These are phyloP conservation scores for Pseudogymnoascus sp. DNA, from an alignment of 2,329 filamentous ascomycete species.

Conservation along the genomic window DNA sequence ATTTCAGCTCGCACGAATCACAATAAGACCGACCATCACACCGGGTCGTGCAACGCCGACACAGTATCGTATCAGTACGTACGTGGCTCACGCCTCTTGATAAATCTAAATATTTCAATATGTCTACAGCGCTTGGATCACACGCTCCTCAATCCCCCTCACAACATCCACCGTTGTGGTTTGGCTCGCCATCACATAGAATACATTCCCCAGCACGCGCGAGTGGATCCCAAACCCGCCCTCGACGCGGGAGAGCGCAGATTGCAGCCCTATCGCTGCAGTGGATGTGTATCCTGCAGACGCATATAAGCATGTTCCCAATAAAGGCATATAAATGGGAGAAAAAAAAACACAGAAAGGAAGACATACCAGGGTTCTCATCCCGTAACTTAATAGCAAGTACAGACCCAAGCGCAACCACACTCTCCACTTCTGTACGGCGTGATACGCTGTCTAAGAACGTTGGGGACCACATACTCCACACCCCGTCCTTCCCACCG, in stretches of 20 bases:
- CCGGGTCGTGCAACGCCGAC: background rate
- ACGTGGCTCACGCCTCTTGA: background rate
- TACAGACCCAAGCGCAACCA: conserved; percentile 69
- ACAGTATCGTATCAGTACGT: background rate
- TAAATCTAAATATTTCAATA: background rate
- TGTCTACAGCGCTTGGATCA: background rate
- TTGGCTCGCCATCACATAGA: conserved; percentile 52
- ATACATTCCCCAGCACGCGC: conserved; percentile 49
- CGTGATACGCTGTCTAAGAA: conserved; percentile 55
- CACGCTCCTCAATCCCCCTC: background rate
- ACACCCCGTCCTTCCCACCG: conserved; percentile 33
- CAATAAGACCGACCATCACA: background rate
- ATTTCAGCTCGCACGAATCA: background rate
- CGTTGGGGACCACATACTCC: conserved; percentile 63
- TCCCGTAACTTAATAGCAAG: conserved; percentile 53
- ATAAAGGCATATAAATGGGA: background rate
- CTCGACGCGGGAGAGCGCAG: conserved; percentile 25
- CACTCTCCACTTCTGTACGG: conserved; percentile 49
- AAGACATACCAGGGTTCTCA: conserved; percentile 29
- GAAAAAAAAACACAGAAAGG: background rate
- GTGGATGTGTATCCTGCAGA: conserved; percentile 24
- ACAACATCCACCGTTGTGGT: conserved; percentile 22
- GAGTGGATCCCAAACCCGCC: conserved; percentile 41
- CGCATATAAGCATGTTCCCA: background rate
- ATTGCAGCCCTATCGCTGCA: conserved; percentile 36